These are phyloP conservation scores for Wickerhamiella cacticola DNA, from an alignment of 805 yeast species.

Conservation along the genomic window DNA sequence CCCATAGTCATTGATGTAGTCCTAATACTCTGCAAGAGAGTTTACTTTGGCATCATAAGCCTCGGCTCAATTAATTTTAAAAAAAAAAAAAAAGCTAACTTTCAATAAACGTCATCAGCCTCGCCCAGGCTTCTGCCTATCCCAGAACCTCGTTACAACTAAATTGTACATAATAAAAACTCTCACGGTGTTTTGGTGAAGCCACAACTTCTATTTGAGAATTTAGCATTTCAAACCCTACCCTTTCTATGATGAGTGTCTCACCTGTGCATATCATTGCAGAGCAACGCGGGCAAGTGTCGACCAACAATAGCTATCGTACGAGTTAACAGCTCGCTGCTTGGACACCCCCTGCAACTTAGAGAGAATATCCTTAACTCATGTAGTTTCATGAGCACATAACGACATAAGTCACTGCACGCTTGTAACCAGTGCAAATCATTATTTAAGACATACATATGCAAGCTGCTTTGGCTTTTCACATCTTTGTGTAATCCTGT, in stretches of 20 bases:
- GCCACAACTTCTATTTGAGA: neutral
- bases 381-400: conserved; percentile 1
- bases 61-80: no score
- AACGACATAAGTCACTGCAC: conserved; percentile 1
- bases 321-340: neutral
- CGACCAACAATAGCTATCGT: neutral
- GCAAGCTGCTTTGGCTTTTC: neutral
- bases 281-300: neutral
- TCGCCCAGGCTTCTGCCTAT: no score
- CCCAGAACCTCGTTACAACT: no score
- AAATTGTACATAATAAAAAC: no score
- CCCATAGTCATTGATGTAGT: no score
- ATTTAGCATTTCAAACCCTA: neutral
- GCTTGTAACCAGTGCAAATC: conserved; percentile 1
- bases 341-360: neutral
- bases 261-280: neutral
- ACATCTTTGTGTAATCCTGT: neutral
- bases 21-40: no score
- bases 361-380: neutral
- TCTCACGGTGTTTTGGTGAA: no score
- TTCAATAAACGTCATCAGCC: no score
- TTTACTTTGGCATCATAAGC: no score
- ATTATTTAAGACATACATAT: neutral
- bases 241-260: neutral
- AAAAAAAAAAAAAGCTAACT: no score